Conservation (phyloP, 2,329 filamentous ascomycete genomes). For the Botryotinia convoluta region DNA sequence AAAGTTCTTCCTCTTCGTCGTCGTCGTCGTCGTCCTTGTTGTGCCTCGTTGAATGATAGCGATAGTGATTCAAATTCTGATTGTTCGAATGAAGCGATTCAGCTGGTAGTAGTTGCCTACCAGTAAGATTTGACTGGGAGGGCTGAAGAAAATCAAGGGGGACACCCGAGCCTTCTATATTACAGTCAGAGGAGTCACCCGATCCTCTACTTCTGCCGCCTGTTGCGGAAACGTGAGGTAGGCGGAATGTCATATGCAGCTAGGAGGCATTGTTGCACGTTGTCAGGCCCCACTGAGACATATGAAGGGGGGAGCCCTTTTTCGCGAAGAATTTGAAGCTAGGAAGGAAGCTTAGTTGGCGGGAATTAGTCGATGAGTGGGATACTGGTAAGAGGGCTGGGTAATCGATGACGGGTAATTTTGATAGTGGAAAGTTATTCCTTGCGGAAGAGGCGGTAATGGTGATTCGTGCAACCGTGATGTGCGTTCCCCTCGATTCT, state of each 20-base stretch:
- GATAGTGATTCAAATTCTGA: neutral
- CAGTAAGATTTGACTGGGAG: neutral
- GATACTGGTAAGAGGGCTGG: neutral
- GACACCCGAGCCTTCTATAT: constrained; percentile 14
- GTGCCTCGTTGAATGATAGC: constrained; percentile 6
- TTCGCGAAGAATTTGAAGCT: neutral
- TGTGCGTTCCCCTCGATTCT: neutral
- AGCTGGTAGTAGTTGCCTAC: neutral
- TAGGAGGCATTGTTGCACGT: constrained; percentile 18
- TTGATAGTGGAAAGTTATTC: neutral
- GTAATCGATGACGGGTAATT: neutral
- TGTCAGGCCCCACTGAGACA: constrained; percentile 18
- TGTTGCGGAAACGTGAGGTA: constrained; percentile 16
- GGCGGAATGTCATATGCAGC: constrained; percentile 19
- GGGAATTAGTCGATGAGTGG: neutral
- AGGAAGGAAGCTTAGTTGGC: neutral
- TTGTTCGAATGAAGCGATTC: neutral
- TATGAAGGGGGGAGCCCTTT: neutral
- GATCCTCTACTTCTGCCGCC: constrained; percentile 17
- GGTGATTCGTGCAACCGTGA: neutral
- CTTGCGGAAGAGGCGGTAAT: constrained; percentile 1
- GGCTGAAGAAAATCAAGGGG: constrained; percentile 9
- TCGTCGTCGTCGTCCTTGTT: constrained; percentile 22
- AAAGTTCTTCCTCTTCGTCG: constrained; percentile 30
- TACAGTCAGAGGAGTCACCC: constrained; percentile 17